These are phyloP conservation scores for Candida yuanshanica DNA, from an alignment of 805 yeast genomes.

Conservation along the genomic window DNA sequence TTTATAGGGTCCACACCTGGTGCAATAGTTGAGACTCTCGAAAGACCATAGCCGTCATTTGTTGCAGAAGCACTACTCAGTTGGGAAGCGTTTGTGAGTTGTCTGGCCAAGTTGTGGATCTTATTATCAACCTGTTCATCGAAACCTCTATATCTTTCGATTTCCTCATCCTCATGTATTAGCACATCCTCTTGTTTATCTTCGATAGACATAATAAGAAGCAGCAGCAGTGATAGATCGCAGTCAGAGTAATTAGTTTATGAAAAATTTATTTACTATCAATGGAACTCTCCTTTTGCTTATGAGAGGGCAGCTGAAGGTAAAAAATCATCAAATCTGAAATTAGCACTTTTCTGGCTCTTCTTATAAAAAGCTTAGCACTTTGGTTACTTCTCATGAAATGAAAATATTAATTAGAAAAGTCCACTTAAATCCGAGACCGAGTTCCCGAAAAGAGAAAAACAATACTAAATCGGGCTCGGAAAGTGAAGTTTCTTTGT, in stretches of 20 bases:
- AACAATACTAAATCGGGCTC: no score
- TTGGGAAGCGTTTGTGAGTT: slow-evolving; percentile 24
- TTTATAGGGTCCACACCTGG: slow-evolving; percentile 33
- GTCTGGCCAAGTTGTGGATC: slow-evolving; percentile 31
- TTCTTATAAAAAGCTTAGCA: no score
- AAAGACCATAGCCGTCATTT: not conserved
- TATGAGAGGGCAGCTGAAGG: not conserved
- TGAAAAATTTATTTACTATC: no score
- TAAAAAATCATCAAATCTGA: no score
- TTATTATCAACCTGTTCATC: slow-evolving; percentile 23
- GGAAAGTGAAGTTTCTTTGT: no score
- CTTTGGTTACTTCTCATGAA: no score
- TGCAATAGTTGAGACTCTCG: slow-evolving; percentile 11
- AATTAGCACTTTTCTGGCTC: no score
- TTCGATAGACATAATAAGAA: not conserved
- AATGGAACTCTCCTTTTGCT: not conserved
- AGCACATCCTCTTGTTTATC: not conserved
- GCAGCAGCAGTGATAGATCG: not conserved
- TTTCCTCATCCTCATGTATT: not conserved
- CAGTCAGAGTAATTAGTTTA: not conserved
- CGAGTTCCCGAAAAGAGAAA: no score
- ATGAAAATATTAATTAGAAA: no score
- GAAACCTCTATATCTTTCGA: slow-evolving; percentile 23
- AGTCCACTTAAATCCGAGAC: no score
- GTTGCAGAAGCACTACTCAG: not conserved